phyloP scores from a whole-genome alignment of 208 protist genomes.

The Leishmania tarentolae region DNA sequence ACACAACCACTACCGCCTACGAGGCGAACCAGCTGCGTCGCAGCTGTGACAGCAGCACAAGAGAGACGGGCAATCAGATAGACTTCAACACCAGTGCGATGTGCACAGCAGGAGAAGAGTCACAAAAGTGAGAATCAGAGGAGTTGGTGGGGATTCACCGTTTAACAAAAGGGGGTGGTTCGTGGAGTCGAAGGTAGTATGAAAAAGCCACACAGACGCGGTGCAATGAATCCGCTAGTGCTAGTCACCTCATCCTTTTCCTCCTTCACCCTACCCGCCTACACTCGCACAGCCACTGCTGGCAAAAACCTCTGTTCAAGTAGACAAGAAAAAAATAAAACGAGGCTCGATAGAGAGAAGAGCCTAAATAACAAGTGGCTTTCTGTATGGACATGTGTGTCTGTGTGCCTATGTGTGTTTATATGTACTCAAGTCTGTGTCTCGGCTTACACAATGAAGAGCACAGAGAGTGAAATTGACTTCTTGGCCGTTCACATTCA shows the following conservation, averaged over 20 bases:
- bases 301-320: background rate
- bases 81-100: background rate
- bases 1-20: background rate
- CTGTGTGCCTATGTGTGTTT: background rate
- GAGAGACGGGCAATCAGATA: background rate
- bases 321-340: background rate
- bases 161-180: background rate
- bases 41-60: background rate
- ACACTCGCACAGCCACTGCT: background rate
- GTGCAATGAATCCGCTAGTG: background rate
- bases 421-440: background rate
- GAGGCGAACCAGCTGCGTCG: background rate
- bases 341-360: background rate
- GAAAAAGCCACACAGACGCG: background rate
- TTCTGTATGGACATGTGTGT: background rate
- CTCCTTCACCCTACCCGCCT: background rate
- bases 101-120: conserved; percentile 1
- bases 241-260: background rate
- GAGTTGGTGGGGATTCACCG: background rate
- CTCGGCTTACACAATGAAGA: background rate
- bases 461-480: background rate
- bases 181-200: background rate
- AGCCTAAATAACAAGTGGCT: background rate
- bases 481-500: background rate
- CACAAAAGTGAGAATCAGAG: background rate